Conservation (phyloP, 768 basidiomycete genomes). For the Pisolithus orientalis region DNA sequence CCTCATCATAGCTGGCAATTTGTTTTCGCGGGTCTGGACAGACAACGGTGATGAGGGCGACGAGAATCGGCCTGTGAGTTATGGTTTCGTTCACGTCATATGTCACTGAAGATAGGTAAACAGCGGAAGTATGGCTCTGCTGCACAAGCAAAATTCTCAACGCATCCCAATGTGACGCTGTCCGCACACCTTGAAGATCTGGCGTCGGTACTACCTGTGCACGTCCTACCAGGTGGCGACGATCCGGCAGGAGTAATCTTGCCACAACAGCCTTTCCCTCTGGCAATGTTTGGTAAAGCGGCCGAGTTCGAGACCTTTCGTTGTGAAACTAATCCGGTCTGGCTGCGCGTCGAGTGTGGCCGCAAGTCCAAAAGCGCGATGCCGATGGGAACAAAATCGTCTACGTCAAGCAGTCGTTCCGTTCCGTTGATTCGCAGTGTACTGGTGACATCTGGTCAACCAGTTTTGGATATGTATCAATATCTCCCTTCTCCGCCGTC, state of each 20-base stretch:
- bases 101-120: conserved; percentile 11
- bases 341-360: conserved; percentile 58
- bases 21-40: conserved; percentile 47
- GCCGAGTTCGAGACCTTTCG: conserved; percentile 56
- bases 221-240: conserved; percentile 79
- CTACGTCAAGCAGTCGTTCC: conserved; percentile 4
- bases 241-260: conserved; percentile 88
- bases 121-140: conserved; percentile 66
- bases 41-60: conserved; percentile 32
- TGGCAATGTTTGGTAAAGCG: conserved; percentile 76
- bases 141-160: conserved; percentile 49
- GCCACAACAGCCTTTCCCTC: conserved; percentile 91
- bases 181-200: conserved; percentile 71
- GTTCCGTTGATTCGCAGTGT: conserved; percentile 45
- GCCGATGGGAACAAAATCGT: background rate
- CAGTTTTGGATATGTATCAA: conserved; percentile 91
- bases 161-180: conserved; percentile 68
- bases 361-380: conserved; percentile 23
- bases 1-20: conserved; percentile 88
- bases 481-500: conserved; percentile 72
- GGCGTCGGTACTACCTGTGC: conserved; percentile 71
- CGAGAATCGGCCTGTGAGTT: conserved; percentile 54
- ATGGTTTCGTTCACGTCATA: background rate
- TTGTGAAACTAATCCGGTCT: conserved; percentile 87
- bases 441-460: conserved; percentile 87